These are phyloP conservation scores for Kondoa subrosea DNA, from an alignment of 768 basidiomycete genomes.

Conservation along the genomic window DNA sequence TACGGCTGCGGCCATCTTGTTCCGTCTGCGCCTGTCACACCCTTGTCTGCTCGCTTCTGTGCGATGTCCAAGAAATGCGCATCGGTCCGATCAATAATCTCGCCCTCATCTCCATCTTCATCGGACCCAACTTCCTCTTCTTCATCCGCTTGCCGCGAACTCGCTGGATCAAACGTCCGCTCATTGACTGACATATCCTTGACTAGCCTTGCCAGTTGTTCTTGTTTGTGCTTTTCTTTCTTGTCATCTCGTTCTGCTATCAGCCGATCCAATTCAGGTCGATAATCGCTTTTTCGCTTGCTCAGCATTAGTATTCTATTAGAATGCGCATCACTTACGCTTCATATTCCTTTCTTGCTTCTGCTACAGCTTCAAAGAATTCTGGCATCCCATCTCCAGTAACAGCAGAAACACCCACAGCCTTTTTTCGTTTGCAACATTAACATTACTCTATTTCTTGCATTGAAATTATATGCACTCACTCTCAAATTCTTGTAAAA, in stretches of 20 bases:
- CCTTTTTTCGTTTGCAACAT: too few species aligned
- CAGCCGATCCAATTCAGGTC: slow-evolving; percentile 68
- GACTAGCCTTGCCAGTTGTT: slow-evolving; percentile 61
- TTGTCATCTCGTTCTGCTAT: slow-evolving; percentile 39
- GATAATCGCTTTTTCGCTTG: slow-evolving; percentile 51
- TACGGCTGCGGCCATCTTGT: slow-evolving; percentile 15
- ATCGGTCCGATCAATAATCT: slow-evolving; percentile 15
- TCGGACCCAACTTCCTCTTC: slow-evolving; percentile 21
- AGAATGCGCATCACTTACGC: slow-evolving; percentile 40
- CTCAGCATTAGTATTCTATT: background rate
- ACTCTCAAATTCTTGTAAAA: slow-evolving; percentile 95
- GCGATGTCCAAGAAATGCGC: slow-evolving; percentile 13
- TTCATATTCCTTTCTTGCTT: slow-evolving; percentile 71
- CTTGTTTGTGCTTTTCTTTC: slow-evolving; percentile 50
- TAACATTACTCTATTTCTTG: too few species aligned
- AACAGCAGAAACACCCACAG: slow-evolving; percentile 87
- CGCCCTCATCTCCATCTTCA: slow-evolving; percentile 20
- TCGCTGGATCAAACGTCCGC: slow-evolving; percentile 8
- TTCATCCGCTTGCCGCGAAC: background rate
- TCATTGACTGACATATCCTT: slow-evolving; percentile 48
- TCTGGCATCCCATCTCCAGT: slow-evolving; percentile 86
- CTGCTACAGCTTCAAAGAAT: slow-evolving; percentile 81
- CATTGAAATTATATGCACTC: too few species aligned
- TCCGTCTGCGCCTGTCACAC: slow-evolving; percentile 9
- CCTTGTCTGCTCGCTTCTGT: background rate